Evolutionary conservation across 352 stramenopile species (phyloP).

Genomic region (Globisporangium yorkense): DNA sequence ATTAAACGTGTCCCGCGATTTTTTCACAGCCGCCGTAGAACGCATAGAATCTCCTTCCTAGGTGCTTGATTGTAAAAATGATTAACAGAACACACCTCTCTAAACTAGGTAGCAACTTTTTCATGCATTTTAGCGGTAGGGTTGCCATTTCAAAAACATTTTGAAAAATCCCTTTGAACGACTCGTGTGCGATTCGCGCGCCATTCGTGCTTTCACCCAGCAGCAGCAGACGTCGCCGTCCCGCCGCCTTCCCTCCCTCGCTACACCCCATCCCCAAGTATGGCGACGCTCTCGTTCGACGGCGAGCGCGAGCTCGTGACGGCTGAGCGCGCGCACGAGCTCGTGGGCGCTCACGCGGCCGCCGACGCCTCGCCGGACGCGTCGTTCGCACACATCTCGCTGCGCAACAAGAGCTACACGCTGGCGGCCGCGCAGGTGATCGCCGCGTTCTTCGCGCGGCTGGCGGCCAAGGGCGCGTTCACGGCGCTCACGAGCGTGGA

Average conservation of each 20-base stretch:
- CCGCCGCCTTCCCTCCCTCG: background rate
- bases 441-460: slow-evolving; percentile 53
- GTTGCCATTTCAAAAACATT: too few relatives aligned
- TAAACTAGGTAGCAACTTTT: too few relatives aligned
- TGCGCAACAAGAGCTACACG: slow-evolving; percentile 89
- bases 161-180: too few relatives aligned
- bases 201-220: background rate
- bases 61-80: too few relatives aligned
- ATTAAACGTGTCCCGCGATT: too few relatives aligned
- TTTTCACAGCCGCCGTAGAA: too few relatives aligned
- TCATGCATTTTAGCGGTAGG: too few relatives aligned
- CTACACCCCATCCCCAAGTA: background rate
- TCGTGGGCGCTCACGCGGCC: slow-evolving; percentile 44
- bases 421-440: slow-evolving; percentile 70
- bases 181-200: too few relatives aligned
- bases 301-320: slow-evolving; percentile 79
- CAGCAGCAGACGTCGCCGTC: background rate
- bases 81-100: too few relatives aligned
- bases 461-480: slow-evolving; percentile 50
- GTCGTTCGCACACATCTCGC: slow-evolving; percentile 73
- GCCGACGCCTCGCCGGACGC: slow-evolving; percentile 18
- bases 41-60: too few relatives aligned
- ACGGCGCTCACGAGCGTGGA: slow-evolving; percentile 63
- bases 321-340: slow-evolving; percentile 56
- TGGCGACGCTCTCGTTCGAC: slow-evolving; percentile 37